phyloP scores from a whole-genome alignment of 345 rosid species.

The Citrus medica region DNA sequence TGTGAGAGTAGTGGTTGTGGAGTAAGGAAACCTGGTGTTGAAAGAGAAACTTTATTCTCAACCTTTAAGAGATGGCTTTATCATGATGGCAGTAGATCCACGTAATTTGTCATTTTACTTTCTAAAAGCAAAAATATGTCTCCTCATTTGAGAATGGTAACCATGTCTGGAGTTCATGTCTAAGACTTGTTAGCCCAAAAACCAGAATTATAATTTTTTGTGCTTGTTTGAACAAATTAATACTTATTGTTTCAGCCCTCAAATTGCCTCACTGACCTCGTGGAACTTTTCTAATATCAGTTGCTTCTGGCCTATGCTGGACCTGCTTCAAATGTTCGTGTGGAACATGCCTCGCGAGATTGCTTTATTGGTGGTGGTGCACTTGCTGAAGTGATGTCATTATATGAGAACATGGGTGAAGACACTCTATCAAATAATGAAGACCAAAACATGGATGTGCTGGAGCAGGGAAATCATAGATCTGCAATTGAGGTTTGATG shows the following conservation, averaged over 20 bases:
- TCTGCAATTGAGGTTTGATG: conserved; percentile 46
- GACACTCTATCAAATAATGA: conserved; percentile 27
- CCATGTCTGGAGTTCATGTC: not conserved
- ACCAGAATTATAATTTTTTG: not conserved
- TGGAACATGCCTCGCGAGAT: conserved; percentile 55
- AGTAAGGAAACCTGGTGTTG: not conserved
- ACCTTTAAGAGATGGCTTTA: not conserved
- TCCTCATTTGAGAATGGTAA: not conserved
- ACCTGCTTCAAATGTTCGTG: conserved; percentile 79
- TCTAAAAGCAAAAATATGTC: not conserved
- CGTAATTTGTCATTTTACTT: not conserved
- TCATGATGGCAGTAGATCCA: not conserved
- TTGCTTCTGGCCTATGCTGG: conserved; percentile 76
- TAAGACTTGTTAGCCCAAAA: not conserved
- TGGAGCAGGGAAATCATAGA: conserved; percentile 20
- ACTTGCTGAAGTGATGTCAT: conserved; percentile 63
- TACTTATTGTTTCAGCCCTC: not conserved
- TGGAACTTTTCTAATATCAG: conserved; percentile 30
- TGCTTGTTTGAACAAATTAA: not conserved
- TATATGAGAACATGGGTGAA: conserved; percentile 47
- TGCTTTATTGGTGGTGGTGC: conserved; percentile 60
- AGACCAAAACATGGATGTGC: conserved; percentile 22
- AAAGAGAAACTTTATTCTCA: not conserved
- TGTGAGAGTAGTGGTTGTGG: not conserved
- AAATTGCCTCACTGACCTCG: conserved; percentile 12